Evolutionary conservation across 2,329 filamentous ascomycete species (phyloP).

Genomic region (Sarocladium kiliense): DNA sequence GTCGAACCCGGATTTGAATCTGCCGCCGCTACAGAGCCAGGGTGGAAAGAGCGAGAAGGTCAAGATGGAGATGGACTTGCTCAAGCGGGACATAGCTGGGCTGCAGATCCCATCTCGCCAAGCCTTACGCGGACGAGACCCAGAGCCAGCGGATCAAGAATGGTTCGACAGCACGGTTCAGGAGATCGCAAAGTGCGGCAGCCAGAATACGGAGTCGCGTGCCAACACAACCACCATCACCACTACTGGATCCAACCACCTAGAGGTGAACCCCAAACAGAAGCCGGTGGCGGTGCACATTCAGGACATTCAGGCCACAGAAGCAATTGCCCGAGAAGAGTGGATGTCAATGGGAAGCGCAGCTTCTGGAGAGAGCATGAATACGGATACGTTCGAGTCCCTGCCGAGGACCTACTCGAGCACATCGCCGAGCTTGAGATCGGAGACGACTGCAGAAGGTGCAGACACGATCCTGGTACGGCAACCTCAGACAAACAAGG

Average conservation of each 20-base stretch:
- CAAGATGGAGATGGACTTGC: constrained; percentile 13
- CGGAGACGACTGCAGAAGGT: background rate
- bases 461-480: background rate
- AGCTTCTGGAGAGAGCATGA: background rate
- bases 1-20: background rate
- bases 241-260: constrained; percentile 51
- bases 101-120: too few relatives aligned
- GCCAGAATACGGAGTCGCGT: constrained; percentile 27
- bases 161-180: constrained; percentile 18
- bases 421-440: background rate
- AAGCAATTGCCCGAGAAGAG: constrained; percentile 2
- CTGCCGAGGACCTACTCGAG: background rate
- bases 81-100: too few relatives aligned
- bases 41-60: constrained; percentile 12
- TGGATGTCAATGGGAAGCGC: background rate
- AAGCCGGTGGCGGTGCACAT: constrained; percentile 9
- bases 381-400: background rate
- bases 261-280: constrained; percentile 15
- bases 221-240: constrained; percentile 56
- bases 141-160: constrained; percentile 10
- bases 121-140: too few relatives aligned
- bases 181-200: constrained; percentile 17
- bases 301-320: background rate
- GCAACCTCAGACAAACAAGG: background rate
- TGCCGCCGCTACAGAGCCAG: background rate